Conservation (phyloP, 2,329 filamentous ascomycete genomes). For the Zymoseptoria brevis region DNA sequence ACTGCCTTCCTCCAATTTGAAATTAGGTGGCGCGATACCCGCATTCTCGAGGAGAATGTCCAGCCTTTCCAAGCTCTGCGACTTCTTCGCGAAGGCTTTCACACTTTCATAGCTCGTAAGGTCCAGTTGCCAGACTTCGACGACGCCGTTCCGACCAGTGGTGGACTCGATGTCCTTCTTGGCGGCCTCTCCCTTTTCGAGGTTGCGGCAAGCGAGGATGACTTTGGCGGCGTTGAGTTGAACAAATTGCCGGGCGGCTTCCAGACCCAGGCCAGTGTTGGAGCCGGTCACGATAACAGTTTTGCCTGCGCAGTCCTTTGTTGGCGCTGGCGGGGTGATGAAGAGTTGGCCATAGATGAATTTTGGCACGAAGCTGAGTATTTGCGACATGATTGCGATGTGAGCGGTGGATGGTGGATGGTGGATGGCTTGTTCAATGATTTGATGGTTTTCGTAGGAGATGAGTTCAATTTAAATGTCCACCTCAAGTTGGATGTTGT, state of each 20-base stretch:
- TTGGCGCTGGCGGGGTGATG: conserved; percentile 30
- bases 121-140: conserved; percentile 43
- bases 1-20: conserved; percentile 33
- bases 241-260: conserved; percentile 39
- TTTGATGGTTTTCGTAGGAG: neutral
- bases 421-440: neutral
- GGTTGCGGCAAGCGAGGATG: conserved; percentile 39
- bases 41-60: conserved; percentile 36
- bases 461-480: neutral
- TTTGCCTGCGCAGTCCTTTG: conserved; percentile 16
- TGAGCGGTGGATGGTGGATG: neutral
- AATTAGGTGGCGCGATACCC: conserved; percentile 33
- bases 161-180: conserved; percentile 33
- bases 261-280: conserved; percentile 41
- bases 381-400: conserved; percentile 5
- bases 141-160: conserved; percentile 26
- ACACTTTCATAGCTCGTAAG: conserved; percentile 35
- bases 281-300: conserved; percentile 43
- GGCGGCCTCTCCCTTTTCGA: conserved; percentile 39
- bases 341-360: conserved; percentile 38
- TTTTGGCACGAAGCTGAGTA: conserved; percentile 12
- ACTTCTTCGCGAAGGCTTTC: conserved; percentile 28
- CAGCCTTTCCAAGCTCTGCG: conserved; percentile 26
- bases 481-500: too few relatives aligned
- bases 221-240: conserved; percentile 34